A percentile compares a stretch with the other conserved stretches of the same genome.
phyloP scores from a whole-genome alignment of 768 basidiomycete genomes.

The Phaeotremella fagi region DNA sequence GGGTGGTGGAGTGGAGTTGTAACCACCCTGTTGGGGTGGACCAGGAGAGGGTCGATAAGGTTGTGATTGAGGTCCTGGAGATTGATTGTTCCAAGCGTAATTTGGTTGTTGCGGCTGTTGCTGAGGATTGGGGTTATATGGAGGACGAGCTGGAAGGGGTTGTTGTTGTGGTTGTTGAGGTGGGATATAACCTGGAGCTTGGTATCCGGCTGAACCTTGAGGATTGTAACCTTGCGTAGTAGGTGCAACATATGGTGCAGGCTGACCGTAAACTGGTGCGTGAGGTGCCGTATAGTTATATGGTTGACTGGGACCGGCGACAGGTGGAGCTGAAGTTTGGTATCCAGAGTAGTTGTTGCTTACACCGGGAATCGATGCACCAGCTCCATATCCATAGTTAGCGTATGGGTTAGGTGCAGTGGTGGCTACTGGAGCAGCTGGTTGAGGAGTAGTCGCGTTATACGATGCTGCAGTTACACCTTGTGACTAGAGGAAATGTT shows the following conservation, averaged over 20 bases:
- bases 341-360: slow-evolving; percentile 29
- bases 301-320: slow-evolving; percentile 15
- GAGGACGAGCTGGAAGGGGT: slow-evolving; percentile 49
- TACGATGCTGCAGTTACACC: slow-evolving; percentile 6
- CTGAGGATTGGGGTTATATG: slow-evolving; percentile 60
- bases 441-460: slow-evolving; percentile 5
- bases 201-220: background rate
- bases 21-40: slow-evolving; percentile 52
- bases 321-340: background rate
- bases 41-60: slow-evolving; percentile 8
- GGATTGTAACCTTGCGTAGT: background rate
- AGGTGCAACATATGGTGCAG: slow-evolving; percentile 1
- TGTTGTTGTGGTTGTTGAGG: slow-evolving; percentile 7
- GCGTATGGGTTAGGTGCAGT: slow-evolving; percentile 58
- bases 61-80: slow-evolving; percentile 61
- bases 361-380: slow-evolving; percentile 26
- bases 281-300: slow-evolving; percentile 21
- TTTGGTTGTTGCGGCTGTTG: slow-evolving; percentile 45
- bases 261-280: slow-evolving; percentile 53
- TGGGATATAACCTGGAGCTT: background rate
- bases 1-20: slow-evolving; percentile 27
- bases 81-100: slow-evolving; percentile 47
- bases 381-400: slow-evolving; percentile 80
- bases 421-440: background rate
- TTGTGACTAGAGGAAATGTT: slow-evolving; percentile 22